Evolutionary conservation across 352 stramenopile species (phyloP), one percentile per base, ranked within the genome.

Genomic region (Phytophthora uliginosa): DNA sequence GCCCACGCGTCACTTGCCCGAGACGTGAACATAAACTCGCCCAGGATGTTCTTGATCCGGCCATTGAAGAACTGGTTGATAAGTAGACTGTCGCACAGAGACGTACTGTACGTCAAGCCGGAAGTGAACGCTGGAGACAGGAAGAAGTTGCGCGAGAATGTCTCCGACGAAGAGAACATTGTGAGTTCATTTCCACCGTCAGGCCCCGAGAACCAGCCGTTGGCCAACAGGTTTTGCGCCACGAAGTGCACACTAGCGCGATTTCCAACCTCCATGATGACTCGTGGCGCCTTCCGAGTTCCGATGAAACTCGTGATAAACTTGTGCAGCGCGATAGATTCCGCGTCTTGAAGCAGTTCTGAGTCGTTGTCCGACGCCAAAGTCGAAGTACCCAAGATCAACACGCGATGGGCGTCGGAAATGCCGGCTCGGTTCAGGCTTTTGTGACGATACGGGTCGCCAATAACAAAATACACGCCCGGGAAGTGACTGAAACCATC

Each of bases 1-100:
- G 71, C 63, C 53, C 71, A 71, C 31, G 62, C 71, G 13, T 72
- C 80, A 63, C 88, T 89, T 33, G 89, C 85, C 70, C 87, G 91
- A 9, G 88, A 92, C 7, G 84, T 83, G 54, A 95, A 95, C 80
- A 96, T 94, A 63, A 96, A 95, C 69, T 95, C 89, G 20, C 87
- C 82, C 59, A 96, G 63, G 63, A 96, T 96, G 33, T 86, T 93
- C 70, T 94, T 96, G 77, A 96, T 94, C 58, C 90, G 91, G 42
- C 79, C 76, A 67, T 95, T 96, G 73, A 95, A 96, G 67, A 92
- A 96, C 79, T 95, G 88, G 69, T 96, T 96, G 78, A 96, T 94
- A 26, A 96, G 89, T 9, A 96, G 54, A 53, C 86, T 95, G 71
- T 96, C 89, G 42, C 89, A 96, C 31, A 96, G 77, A 18, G 88